Evolutionary conservation across 2,329 filamentous ascomycete species (phyloP).

Genomic region (Nothomitra cinnamomea): DNA sequence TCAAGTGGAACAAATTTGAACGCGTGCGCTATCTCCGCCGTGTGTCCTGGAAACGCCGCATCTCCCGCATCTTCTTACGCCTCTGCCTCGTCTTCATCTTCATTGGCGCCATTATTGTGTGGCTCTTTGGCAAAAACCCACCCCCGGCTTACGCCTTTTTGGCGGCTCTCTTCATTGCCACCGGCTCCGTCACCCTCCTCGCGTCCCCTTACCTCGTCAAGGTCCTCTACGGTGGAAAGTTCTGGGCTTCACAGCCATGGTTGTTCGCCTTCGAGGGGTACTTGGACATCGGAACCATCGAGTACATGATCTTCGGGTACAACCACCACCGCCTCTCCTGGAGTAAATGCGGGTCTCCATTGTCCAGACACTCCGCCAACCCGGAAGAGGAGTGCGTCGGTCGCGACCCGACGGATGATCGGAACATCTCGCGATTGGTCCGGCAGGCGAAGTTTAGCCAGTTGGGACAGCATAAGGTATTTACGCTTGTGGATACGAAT

Average conservation of each 20-base stretch:
- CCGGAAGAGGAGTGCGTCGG: slow-evolving; percentile 18
- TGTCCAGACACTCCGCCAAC: slow-evolving; percentile 21
- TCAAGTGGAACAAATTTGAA: slow-evolving; percentile 27
- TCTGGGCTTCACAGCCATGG: slow-evolving; percentile 25
- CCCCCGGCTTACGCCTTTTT: background rate
- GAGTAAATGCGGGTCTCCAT: slow-evolving; percentile 12
- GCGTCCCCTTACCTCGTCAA: slow-evolving; percentile 20
- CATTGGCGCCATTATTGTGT: slow-evolving; percentile 10
- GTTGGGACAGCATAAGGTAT: slow-evolving; percentile 7
- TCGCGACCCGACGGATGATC: slow-evolving; percentile 17
- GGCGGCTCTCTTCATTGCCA: slow-evolving; percentile 10
- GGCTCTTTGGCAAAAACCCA: too few relatives aligned
- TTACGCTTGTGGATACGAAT: slow-evolving; percentile 25
- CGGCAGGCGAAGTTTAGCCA: background rate
- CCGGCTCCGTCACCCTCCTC: slow-evolving; percentile 14
- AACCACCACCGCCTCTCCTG: slow-evolving; percentile 19
- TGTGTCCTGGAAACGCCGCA: background rate
- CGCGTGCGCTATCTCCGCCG: background rate
- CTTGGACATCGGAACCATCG: slow-evolving; percentile 22
- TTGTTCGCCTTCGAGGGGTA: slow-evolving; percentile 28
- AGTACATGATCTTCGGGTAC: slow-evolving; percentile 23
- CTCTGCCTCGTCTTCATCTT: slow-evolving; percentile 14
- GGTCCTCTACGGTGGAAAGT: slow-evolving; percentile 22
- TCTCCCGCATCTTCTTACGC: background rate
- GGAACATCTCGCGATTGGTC: background rate